Evolutionary conservation across 2,329 filamentous ascomycete genomes (phyloP).

Genomic region (Emergomyces orientalis): DNA sequence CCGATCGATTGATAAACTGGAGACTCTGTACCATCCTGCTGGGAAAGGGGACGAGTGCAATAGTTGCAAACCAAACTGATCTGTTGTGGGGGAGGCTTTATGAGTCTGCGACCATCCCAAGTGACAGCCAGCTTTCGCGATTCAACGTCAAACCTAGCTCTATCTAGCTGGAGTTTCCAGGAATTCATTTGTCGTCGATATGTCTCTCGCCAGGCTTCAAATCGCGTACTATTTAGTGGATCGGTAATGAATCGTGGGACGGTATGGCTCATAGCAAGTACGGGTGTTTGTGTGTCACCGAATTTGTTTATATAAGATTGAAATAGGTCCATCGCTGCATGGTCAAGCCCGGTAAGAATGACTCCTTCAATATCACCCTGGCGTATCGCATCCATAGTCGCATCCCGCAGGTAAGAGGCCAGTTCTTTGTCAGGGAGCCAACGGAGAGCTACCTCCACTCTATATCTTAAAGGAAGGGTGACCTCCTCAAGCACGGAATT

Average conservation of each 20-base stretch:
- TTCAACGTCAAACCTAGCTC: slow-evolving; percentile 51
- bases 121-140: slow-evolving; percentile 46
- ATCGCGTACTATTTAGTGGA: slow-evolving; percentile 42
- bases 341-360: slow-evolving; percentile 51
- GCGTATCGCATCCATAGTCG: slow-evolving; percentile 42
- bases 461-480: slow-evolving; percentile 50
- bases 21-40: slow-evolving; percentile 29
- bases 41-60: slow-evolving; percentile 49
- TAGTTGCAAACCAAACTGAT: slow-evolving; percentile 52
- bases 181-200: slow-evolving; percentile 53
- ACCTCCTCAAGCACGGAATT: slow-evolving; percentile 48
- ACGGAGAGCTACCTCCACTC: slow-evolving; percentile 52
- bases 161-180: slow-evolving; percentile 52
- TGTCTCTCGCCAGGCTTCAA: slow-evolving; percentile 51
- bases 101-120: slow-evolving; percentile 41
- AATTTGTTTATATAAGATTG: slow-evolving; percentile 51
- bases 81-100: slow-evolving; percentile 44
- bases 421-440: slow-evolving; percentile 40
- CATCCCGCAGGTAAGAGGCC: slow-evolving; percentile 46
- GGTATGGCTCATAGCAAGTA: slow-evolving; percentile 50
- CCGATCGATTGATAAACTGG: slow-evolving; percentile 9
- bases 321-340: slow-evolving; percentile 51
- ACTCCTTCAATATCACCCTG: slow-evolving; percentile 53
- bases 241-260: slow-evolving; percentile 52
- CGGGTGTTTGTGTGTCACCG: slow-evolving; percentile 54